phyloP scores from a whole-genome alignment of 2,329 filamentous ascomycete genomes.

The Tolypocladium endophyticum region DNA sequence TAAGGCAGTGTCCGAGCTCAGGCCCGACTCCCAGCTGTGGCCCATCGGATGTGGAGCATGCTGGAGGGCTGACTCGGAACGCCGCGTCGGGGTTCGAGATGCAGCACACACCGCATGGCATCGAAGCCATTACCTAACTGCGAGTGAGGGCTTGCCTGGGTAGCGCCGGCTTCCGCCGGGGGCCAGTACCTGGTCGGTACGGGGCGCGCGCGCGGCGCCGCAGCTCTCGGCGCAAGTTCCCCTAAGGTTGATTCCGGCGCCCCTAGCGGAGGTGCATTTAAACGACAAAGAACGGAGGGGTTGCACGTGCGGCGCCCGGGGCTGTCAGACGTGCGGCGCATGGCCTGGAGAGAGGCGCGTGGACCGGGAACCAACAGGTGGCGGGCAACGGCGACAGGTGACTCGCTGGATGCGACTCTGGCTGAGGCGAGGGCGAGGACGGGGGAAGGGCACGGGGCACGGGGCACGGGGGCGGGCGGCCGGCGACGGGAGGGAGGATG shows the following conservation, averaged over 20 bases:
- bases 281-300: background rate
- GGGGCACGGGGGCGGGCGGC: too few relatives aligned
- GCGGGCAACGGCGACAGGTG: background rate
- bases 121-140: background rate
- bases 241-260: conserved; percentile 6
- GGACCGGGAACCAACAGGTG: background rate
- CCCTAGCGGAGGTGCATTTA: background rate
- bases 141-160: background rate
- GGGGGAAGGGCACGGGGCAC: background rate
- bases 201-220: background rate
- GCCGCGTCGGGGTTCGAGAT: background rate
- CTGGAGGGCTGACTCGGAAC: background rate
- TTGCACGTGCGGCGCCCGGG: background rate
- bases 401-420: background rate
- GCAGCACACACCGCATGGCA: background rate
- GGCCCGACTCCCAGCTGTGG: background rate
- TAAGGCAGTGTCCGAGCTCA: background rate
- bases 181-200: background rate
- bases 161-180: conserved; percentile 1
- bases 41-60: background rate
- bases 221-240: conserved; percentile 2
- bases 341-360: background rate
- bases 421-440: background rate
- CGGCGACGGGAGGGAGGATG: background rate
- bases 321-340: background rate